These are phyloP conservation scores for Rhipidocladum racemiflorum DNA, from an alignment of 176 grass and related monocot genomes.

Conservation along the genomic window DNA sequence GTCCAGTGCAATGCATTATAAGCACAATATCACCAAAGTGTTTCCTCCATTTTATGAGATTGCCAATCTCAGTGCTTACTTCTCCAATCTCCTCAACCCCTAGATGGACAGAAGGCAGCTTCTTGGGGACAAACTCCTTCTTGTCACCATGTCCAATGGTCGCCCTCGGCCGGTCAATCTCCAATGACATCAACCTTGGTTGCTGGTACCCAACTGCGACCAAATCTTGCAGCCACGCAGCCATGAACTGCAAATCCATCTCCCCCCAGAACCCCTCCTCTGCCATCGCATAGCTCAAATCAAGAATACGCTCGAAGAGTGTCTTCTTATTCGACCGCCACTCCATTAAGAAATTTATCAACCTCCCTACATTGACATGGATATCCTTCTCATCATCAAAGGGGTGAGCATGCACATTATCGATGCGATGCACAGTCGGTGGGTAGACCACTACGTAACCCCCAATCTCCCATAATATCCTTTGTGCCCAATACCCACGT, in stretches of 20 bases:
- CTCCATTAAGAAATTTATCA: conserved; percentile 75
- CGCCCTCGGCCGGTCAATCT: conserved; percentile 62
- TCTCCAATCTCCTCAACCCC: conserved; percentile 77
- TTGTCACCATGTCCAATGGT: conserved; percentile 80
- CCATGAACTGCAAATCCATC: conserved; percentile 69
- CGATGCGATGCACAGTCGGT: conserved; percentile 61
- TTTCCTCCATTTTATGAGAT: conserved; percentile 95
- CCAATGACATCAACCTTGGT: conserved; percentile 79
- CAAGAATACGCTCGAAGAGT: conserved; percentile 77
- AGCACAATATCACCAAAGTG: conserved; percentile 84
- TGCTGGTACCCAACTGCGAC: conserved; percentile 70
- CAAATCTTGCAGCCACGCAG: conserved; percentile 80
- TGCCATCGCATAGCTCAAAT: conserved; percentile 77
- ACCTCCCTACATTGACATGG: conserved; percentile 72
- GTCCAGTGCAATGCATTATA: conserved; percentile 53
- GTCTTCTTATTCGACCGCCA: conserved; percentile 73
- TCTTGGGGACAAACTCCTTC: conserved; percentile 69
- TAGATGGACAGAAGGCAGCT: conserved; percentile 69
- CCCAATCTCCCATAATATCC: conserved; percentile 93
- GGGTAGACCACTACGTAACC: conserved; percentile 71
- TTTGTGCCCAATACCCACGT: conserved; percentile 78
- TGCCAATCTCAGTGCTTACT: conserved; percentile 77
- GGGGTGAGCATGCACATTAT: conserved; percentile 56
- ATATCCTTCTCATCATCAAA: conserved; percentile 87
- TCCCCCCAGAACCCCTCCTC: conserved; percentile 82